Evolutionary conservation across 2,329 filamentous ascomycete species (phyloP).

Genomic region (Diaporthe batatas): DNA sequence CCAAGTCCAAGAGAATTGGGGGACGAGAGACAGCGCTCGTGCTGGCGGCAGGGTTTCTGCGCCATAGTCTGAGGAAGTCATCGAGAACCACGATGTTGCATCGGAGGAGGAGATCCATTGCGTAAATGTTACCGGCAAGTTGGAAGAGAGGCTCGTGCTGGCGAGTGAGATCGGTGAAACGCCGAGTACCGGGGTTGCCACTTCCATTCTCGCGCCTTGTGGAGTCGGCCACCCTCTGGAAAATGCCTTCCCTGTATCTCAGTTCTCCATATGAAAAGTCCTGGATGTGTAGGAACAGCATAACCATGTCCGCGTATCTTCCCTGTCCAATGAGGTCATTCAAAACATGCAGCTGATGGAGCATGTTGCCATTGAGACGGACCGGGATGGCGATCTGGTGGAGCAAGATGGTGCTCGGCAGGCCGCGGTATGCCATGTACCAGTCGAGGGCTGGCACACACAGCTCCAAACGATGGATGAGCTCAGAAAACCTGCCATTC

Average conservation of each 20-base stretch:
- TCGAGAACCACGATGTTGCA: slow-evolving; percentile 62
- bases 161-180: fast-evolving
- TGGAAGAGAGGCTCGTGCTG: slow-evolving; percentile 40
- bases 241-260: slow-evolving; percentile 61
- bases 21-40: neutral
- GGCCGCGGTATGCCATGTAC: too few species aligned
- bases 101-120: slow-evolving; percentile 58
- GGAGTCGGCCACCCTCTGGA: slow-evolving; percentile 59
- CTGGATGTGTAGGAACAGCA: neutral
- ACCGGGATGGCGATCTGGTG: neutral
- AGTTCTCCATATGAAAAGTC: neutral
- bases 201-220: slow-evolving; percentile 57
- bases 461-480: slow-evolving; percentile 48
- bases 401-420: fast-evolving
- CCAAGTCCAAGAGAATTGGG: slow-evolving; percentile 51
- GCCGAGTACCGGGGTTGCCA: slow-evolving; percentile 42
- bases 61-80: slow-evolving; percentile 52
- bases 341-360: neutral
- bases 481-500: slow-evolving; percentile 48
- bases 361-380: neutral
- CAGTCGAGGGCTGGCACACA: too few species aligned
- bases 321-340: neutral
- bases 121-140: slow-evolving; percentile 55
- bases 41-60: slow-evolving; percentile 38
- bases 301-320: slow-evolving; percentile 43